Evolutionary conservation across 2,329 filamentous ascomycete genomes (phyloP), one percentile per base, ranked within the genome.

Genomic region (Talaromyces sp.): DNA sequence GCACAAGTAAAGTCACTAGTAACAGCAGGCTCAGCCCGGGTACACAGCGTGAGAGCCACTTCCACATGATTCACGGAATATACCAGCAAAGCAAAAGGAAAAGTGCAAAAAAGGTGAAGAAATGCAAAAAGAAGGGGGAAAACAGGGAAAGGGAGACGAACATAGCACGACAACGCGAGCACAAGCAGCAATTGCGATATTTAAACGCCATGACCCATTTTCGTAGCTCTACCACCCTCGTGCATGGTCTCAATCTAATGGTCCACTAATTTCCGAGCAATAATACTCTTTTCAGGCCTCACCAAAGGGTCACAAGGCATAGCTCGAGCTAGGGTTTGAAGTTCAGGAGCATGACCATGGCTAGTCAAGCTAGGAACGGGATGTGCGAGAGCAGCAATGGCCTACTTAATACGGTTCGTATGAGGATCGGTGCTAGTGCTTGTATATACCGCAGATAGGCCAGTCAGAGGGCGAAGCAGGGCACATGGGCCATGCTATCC

Each of bases 21-120:
- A 61, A 63, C 19, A 72, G 62, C 41, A 71, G 67, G 63, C 70
- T 72, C 32, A 72, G 65, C 31, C 68, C 69, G 17, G 70, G 70
- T 31, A 72, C 56, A 62, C 69, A 72, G 32, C 70, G 66, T 46
- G 67, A 69, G 9, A 64, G 21, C 70, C 70, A 72, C 41, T 51
- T 58, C 54, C 68, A 52, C 67, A 71, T 71, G 14, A 38, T 38
- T 38, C 7, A n/a, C 14, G 6, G 17, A n/a, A 5, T 17, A 38
- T n/a, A n/a, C 14, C 6, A n/a, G 8, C 5, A 38, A n/a, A 38
- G 7, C 5, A 17, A 38, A n/a, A n/a, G 2, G 17, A 38, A n/a
- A n/a, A 17, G 32, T 14, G 1, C 12, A 35, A 4, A 17, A 17
- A 38, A n/a, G 35, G 6, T 38, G 5, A n/a, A 38, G 3, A 38